phyloP scores from a whole-genome alignment of 352 stramenopile genomes.

The Globisporangium recalcitrans region DNA sequence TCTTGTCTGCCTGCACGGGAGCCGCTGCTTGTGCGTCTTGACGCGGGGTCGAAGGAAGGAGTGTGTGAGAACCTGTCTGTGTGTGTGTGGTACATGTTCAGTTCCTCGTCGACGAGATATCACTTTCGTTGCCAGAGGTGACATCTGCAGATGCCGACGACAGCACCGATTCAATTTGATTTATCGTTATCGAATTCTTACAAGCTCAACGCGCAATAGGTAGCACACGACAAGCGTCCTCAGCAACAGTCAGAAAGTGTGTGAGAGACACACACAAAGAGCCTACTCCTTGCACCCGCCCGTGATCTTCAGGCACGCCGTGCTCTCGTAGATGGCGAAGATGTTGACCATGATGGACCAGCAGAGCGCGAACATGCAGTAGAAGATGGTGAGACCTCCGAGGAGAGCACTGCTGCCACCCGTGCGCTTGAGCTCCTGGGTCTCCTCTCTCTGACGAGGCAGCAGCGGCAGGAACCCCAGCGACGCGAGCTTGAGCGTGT shows the following conservation, averaged over 20 bases:
- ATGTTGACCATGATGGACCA: conserved; percentile 19
- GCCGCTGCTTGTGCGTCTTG: background rate
- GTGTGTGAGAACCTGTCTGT: no score
- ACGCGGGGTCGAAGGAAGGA: no score
- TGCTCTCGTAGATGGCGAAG: conserved; percentile 16
- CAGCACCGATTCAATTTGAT: background rate
- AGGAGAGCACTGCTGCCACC: conserved; percentile 15
- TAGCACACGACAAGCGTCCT: no score
- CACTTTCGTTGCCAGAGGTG: no score
- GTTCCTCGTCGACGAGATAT: no score
- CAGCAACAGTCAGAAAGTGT: no score
- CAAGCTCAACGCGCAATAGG: no score
- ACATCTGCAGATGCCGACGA: no score
- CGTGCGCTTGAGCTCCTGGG: conserved; percentile 20
- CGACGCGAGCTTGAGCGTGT: conserved; percentile 18
- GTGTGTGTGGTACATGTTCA: no score
- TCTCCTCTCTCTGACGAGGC: conserved; percentile 21
- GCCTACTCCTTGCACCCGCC: conserved; percentile 10
- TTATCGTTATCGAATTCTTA: no score
- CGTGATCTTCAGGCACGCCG: conserved; percentile 13
- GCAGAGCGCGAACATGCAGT: conserved; percentile 17
- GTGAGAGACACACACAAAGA: no score
- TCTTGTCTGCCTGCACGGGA: background rate
- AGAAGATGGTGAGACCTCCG: conserved; percentile 14
- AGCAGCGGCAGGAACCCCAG: conserved; percentile 18